A percentile compares a stretch with the other conserved stretches of the same genome.
Evolutionary conservation across 495 filamentous ascomycete genomes (phyloP).

Genomic region (Penicillium pulvis): DNA sequence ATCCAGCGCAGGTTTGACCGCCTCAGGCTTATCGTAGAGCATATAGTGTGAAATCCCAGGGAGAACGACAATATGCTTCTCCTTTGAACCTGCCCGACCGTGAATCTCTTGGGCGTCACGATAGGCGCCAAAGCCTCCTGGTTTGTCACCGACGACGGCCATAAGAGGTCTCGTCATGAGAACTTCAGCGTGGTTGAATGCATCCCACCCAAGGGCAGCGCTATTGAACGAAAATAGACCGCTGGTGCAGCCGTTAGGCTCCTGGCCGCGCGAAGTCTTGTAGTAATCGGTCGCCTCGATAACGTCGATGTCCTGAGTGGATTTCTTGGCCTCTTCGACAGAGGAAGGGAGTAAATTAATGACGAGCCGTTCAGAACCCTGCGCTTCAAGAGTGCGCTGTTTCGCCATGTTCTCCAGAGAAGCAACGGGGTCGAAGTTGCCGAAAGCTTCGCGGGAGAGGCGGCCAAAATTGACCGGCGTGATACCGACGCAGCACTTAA

Average conservation of each 20-base stretch:
- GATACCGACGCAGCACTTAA: constrained; percentile 35
- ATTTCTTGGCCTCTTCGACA: constrained; percentile 21
- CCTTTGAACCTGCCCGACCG: constrained; percentile 17
- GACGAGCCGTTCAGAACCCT: constrained; percentile 21
- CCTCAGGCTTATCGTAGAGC: constrained; percentile 26
- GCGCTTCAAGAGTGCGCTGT: constrained; percentile 21
- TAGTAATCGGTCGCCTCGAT: constrained; percentile 27
- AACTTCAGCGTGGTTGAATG: constrained; percentile 18
- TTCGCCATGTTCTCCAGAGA: constrained; percentile 24
- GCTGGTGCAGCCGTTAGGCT: constrained; percentile 15
- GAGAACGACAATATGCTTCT: constrained; percentile 16
- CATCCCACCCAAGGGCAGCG: constrained; percentile 24
- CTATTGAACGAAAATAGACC: constrained; percentile 28
- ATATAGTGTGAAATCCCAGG: constrained; percentile 24
- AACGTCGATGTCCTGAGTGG: constrained; percentile 17
- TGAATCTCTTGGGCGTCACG: constrained; percentile 24
- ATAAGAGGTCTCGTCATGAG: constrained; percentile 25
- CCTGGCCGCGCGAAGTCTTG: constrained; percentile 21
- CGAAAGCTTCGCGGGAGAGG: constrained; percentile 21
- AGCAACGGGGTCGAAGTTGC: constrained; percentile 15
- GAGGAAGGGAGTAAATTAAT: constrained; percentile 14
- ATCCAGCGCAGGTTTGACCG: constrained; percentile 21
- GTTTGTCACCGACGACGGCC: constrained; percentile 19
- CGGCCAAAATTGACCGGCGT: constrained; percentile 31
- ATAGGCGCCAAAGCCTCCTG: constrained; percentile 24